Conservation (phyloP, 129 eudicot genomes). For the Flaveria linearis region DNA sequence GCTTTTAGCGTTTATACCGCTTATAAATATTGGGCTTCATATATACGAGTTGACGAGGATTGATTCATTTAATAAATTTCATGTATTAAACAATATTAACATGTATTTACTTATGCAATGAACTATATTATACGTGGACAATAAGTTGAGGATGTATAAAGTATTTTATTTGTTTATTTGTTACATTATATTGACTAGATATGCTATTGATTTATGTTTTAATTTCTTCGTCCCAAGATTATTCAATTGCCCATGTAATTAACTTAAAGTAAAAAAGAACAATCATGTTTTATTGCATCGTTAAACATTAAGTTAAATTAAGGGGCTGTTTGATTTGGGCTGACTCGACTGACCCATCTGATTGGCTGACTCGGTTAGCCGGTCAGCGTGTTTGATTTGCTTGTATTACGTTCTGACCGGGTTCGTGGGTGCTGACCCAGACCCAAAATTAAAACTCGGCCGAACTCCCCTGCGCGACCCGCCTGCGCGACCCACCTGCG, state of each 20-base stretch:
- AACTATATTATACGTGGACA: background rate
- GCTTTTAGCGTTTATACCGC: slow-evolving; percentile 40
- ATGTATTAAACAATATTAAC: background rate
- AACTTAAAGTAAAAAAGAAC: background rate
- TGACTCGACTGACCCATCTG: too few species aligned
- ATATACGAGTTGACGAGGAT: slow-evolving; percentile 20
- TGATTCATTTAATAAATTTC: background rate
- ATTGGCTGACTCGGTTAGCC: too few species aligned
- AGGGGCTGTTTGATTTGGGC: too few species aligned
- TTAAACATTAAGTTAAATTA: background rate
- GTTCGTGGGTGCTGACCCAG: too few species aligned
- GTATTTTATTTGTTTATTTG: background rate
- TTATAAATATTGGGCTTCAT: slow-evolving; percentile 33
- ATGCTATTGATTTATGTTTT: background rate
- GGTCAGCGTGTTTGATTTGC: too few species aligned
- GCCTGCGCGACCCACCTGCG: too few species aligned
- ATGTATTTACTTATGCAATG: slow-evolving; percentile 22
- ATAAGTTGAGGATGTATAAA: slow-evolving; percentile 18
- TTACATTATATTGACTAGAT: background rate
- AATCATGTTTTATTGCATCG: background rate
- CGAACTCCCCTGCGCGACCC: too few species aligned
- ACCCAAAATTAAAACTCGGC: too few species aligned
- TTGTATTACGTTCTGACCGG: too few species aligned
- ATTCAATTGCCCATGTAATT: background rate
- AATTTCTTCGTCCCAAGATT: background rate